phyloP scores from a whole-genome alignment of 2,329 filamentous ascomycete species.

The Stachybotrys chartarum region DNA sequence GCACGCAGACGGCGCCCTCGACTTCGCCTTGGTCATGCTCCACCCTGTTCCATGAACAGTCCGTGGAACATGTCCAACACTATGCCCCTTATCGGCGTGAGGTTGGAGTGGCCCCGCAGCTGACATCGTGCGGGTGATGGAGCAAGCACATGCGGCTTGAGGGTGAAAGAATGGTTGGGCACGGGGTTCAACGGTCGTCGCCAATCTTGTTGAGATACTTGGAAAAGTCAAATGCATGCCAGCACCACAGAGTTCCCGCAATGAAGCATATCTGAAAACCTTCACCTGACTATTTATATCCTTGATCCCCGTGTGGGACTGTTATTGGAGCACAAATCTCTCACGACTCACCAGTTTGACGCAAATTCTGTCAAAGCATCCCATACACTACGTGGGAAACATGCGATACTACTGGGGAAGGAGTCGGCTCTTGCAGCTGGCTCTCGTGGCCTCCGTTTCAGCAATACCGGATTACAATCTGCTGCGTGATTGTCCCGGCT shows the following conservation, averaged over 20 bases:
- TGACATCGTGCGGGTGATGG: neutral
- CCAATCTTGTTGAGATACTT: no score
- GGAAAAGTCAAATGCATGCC: no score
- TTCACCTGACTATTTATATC: no score
- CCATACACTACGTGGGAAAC: neutral
- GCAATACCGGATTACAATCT: neutral
- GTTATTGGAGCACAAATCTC: no score
- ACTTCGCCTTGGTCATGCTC: neutral
- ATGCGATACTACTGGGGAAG: neutral
- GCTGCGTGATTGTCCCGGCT: constrained; percentile 55
- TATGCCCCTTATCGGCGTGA: neutral
- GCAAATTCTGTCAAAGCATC: no score
- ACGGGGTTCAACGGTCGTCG: no score
- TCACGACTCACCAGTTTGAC: no score
- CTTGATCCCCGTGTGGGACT: no score
- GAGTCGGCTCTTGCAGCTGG: neutral
- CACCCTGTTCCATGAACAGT: neutral
- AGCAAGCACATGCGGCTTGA: neutral
- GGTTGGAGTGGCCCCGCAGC: neutral
- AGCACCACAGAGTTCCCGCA: no score
- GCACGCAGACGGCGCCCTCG: no score
- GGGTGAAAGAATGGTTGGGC: no score
- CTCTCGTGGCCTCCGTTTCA: neutral
- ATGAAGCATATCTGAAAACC: no score
- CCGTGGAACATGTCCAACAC: neutral